Evolutionary conservation across 176 grass and related monocot genomes (phyloP), one percentile per base, ranked within the genome.

Genomic region (Cocos nucifera): DNA sequence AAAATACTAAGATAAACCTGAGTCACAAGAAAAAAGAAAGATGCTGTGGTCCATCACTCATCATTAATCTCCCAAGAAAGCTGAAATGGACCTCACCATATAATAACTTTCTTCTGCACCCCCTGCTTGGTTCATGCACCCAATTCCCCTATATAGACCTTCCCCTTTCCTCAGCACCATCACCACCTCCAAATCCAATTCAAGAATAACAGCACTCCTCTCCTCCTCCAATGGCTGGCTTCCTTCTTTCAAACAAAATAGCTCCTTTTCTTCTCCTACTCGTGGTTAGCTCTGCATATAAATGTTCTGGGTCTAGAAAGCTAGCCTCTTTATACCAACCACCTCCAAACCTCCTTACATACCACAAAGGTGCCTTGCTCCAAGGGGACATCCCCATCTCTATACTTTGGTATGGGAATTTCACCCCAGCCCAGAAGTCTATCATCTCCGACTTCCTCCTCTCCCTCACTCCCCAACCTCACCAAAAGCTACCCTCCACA

Each of bases 321-420:
- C 58, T 61, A 61, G 8, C 15, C 8, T 61, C 58, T 61, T 16
- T 61, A 3, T 61, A 61, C 58, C 27, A 61, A 61, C 28, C 58
- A 32, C 58, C 58, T 9, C 26, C 25, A 8, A 26, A 15, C 18
- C 61, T 58, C 0, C 32, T 92, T 8, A 12, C 63, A 12, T 95
- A 95, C 82, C 90, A 89, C 74, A 51, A 80, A 27, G 90, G 82
- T 20, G 62, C 68, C 24, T 56, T 89, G 61, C 85, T 89, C 65
- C 28, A 54, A 19, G 85, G 82, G 3, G 25, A 76, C 35, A 76
- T 81, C 63, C 77, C 56, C 4, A 63, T 79, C 12, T 75, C 67
- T 5, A 17, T 95, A 14, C 63, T 95, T 50, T 95, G 83, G 86
- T 89, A 89, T 51, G 82, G 90, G 9, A 69, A 27, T 12, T 95